Conservation (phyloP, 352 stramenopile genomes). For the Plasmopara halstedii region DNA sequence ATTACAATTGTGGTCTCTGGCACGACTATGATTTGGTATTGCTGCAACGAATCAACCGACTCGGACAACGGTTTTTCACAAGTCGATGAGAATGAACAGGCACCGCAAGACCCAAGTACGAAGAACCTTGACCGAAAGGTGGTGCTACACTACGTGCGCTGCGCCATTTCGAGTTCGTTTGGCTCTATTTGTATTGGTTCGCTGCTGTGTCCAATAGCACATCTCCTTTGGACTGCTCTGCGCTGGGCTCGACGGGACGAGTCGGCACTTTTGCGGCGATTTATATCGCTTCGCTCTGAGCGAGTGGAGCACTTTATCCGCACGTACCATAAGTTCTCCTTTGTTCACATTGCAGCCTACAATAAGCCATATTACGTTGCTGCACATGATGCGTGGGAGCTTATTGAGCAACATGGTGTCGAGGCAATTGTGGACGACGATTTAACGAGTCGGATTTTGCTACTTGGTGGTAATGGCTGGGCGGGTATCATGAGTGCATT, state of each 20-base stretch:
- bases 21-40: constrained; percentile 83
- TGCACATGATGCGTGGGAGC: constrained; percentile 62
- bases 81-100: constrained; percentile 7
- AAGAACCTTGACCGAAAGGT: constrained; percentile 39
- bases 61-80: constrained; percentile 31
- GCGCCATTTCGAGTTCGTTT: constrained; percentile 63
- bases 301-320: constrained; percentile 68
- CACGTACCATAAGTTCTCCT: constrained; percentile 83
- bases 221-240: constrained; percentile 71
- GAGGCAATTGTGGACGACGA: constrained; percentile 84
- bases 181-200: constrained; percentile 80
- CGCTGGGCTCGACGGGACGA: constrained; percentile 69
- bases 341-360: constrained; percentile 76
- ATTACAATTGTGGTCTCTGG: constrained; percentile 72
- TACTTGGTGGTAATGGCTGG: constrained; percentile 69
- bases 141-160: constrained; percentile 61
- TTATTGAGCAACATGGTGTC: constrained; percentile 74
- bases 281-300: constrained; percentile 52
- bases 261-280: constrained; percentile 51
- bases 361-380: constrained; percentile 76
- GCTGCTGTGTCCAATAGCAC: constrained; percentile 66
- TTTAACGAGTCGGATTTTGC: constrained; percentile 66
- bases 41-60: constrained; percentile 61
- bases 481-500: constrained; percentile 72
- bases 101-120: constrained; percentile 7